Percentiles rank a stretch among this genome's conserved stretches.
phyloP scores from a whole-genome alignment of 768 basidiomycete genomes.

The Lactifluus subvellereus region DNA sequence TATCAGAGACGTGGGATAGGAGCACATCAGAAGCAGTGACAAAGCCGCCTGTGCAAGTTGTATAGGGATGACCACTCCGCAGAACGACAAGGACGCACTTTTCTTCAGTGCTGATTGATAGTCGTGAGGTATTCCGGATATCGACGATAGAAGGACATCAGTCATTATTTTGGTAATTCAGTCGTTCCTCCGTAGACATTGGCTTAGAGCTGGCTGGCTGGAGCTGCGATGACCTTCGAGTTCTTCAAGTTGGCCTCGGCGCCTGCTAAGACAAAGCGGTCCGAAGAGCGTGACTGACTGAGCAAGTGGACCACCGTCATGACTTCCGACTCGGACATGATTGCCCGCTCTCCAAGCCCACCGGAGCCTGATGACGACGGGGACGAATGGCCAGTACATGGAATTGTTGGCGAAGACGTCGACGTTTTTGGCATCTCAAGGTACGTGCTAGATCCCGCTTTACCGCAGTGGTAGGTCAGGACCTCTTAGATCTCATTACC shows the following conservation, averaged over 20 bases:
- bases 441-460: not conserved
- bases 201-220: too few species aligned
- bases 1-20: conserved; percentile 42
- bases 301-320: not conserved
- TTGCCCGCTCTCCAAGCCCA: conserved; percentile 17
- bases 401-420: conserved; percentile 23
- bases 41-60: conserved; percentile 41
- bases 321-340: not conserved
- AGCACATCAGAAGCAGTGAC: conserved; percentile 45
- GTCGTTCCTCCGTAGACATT: too few species aligned
- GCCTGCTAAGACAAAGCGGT: too few species aligned
- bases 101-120: conserved; percentile 12
- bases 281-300: not conserved
- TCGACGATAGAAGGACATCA: conserved; percentile 14
- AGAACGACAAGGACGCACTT: not conserved
- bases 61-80: not conserved
- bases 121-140: conserved; percentile 14
- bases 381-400: conserved; percentile 23
- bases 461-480: not conserved
- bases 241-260: too few species aligned
- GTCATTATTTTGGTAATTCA: not conserved
- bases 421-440: conserved; percentile 20
- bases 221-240: too few species aligned
- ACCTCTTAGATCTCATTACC: not conserved
- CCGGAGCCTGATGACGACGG: conserved; percentile 16